Conservation (phyloP, 495 filamentous ascomycete genomes). For the Neurospora pannonica region DNA sequence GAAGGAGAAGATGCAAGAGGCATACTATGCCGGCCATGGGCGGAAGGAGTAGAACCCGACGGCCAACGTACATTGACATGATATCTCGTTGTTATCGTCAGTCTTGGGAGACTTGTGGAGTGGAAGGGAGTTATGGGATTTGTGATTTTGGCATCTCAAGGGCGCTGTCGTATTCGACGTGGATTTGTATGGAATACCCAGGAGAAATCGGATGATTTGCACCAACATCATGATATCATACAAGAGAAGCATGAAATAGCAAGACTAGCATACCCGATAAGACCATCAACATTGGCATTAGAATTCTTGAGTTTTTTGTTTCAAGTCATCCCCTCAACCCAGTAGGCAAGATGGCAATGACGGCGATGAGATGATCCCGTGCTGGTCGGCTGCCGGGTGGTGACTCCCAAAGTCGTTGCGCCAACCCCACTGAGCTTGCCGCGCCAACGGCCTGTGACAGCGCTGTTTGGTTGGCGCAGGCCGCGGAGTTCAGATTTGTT, state of each 20-base stretch:
- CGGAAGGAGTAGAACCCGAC: constrained; percentile 10
- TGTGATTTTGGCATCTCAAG: background rate
- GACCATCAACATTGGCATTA: background rate
- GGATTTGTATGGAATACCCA: background rate
- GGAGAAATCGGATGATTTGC: background rate
- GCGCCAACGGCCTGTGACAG: background rate
- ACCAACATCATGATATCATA: background rate
- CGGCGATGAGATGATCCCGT: background rate
- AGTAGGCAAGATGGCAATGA: background rate
- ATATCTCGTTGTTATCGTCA: background rate
- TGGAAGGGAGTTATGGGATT: background rate
- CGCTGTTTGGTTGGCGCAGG: background rate
- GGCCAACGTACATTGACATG: background rate
- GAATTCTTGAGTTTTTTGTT: background rate
- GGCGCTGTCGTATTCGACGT: background rate
- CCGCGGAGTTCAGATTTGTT: background rate
- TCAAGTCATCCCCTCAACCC: background rate
- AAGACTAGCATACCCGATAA: background rate
- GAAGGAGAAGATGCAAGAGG: constrained; percentile 28
- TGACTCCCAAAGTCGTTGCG: background rate
- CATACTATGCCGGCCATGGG: constrained; percentile 29
- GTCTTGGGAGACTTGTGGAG: background rate
- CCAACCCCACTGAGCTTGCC: background rate
- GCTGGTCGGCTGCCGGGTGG: background rate
- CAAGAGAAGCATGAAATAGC: background rate